A percentile compares a stretch with the other conserved stretches of the same genome.
Evolutionary conservation across 306 rosid genomes (phyloP).

Genomic region (Trichosanthes truncata): DNA sequence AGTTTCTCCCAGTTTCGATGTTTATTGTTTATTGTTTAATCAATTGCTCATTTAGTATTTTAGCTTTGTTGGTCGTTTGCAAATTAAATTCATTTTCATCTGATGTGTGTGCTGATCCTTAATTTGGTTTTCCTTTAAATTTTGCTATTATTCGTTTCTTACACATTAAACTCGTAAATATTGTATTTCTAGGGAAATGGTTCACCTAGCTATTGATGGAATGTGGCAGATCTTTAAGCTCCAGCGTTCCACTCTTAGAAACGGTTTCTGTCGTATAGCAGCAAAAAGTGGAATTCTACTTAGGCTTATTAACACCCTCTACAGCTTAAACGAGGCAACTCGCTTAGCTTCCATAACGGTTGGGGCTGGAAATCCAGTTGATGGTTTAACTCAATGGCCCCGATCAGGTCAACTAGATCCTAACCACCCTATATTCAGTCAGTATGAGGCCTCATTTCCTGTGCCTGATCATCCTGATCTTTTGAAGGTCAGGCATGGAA

Average conservation of each 20-base stretch:
- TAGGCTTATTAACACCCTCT: conserved; percentile 93
- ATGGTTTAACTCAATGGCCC: conserved; percentile 63
- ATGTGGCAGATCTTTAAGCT: conserved; percentile 99
- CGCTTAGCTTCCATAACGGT: conserved; percentile 72
- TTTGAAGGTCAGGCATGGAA: conserved; percentile 53
- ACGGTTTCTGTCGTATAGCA: conserved; percentile 92
- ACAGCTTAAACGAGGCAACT: conserved; percentile 97
- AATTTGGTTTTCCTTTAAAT: background rate
- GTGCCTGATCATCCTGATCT: conserved; percentile 54
- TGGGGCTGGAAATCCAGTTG: conserved; percentile 68
- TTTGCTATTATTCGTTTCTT: conserved; percentile 1
- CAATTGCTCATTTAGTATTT: background rate
- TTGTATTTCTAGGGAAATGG: conserved; percentile 80
- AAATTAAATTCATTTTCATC: background rate
- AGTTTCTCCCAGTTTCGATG: background rate
- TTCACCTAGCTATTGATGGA: conserved; percentile 98
- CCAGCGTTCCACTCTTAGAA: conserved; percentile 89
- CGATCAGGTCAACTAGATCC: conserved; percentile 78
- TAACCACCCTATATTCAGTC: conserved; percentile 47
- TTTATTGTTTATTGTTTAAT: background rate
- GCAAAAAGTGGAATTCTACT: conserved; percentile 88
- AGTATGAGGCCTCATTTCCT: conserved; percentile 46
- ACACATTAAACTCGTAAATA: conserved; percentile 12
- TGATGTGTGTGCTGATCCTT: background rate
- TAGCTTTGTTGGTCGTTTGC: background rate